Evolutionary conservation across 179 eudicot genomes (phyloP).

Genomic region (Heliamphora pulchella): DNA sequence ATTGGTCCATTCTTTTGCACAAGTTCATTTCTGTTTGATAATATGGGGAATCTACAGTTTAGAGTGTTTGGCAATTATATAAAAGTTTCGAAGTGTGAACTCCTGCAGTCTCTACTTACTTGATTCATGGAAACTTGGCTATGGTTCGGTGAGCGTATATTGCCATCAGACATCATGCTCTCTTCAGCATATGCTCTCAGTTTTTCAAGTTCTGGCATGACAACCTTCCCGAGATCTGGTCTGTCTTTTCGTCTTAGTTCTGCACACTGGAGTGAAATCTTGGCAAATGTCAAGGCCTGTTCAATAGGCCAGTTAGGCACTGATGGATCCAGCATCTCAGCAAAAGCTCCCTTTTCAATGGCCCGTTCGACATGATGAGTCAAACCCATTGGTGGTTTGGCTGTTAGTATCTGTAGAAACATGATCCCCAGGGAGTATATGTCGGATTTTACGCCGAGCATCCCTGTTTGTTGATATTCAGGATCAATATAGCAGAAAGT

Average conservation of each 20-base stretch:
- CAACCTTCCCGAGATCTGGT: conserved; percentile 41
- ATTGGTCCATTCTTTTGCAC: background rate
- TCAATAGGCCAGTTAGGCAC: conserved; percentile 47
- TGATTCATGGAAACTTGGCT: conserved; percentile 25
- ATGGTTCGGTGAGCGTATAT: conserved; percentile 19
- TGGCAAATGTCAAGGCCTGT: conserved; percentile 38
- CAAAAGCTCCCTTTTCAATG: conserved; percentile 33
- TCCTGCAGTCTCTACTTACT: conserved; percentile 12
- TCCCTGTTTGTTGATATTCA: conserved; percentile 54
- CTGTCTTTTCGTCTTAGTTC: conserved; percentile 49
- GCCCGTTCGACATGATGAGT: conserved; percentile 37
- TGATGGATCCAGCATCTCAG: conserved; percentile 33
- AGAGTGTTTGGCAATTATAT: background rate
- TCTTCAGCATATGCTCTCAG: conserved; percentile 34
- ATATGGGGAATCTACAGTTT: background rate
- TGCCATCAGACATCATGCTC: conserved; percentile 1
- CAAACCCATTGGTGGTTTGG: conserved; percentile 49
- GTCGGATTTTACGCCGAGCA: conserved; percentile 53
- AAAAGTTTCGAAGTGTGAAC: background rate
- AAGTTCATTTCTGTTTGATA: background rate
- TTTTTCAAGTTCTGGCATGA: conserved; percentile 35
- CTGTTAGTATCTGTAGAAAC: conserved; percentile 41
- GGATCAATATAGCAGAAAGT: conserved; percentile 63
- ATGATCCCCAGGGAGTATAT: conserved; percentile 46
- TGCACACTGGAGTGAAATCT: conserved; percentile 34